Evolutionary conservation across 2,329 filamentous ascomycete species (phyloP), one percentile per base, ranked within the genome.

Genomic region (Endothia cerciana): DNA sequence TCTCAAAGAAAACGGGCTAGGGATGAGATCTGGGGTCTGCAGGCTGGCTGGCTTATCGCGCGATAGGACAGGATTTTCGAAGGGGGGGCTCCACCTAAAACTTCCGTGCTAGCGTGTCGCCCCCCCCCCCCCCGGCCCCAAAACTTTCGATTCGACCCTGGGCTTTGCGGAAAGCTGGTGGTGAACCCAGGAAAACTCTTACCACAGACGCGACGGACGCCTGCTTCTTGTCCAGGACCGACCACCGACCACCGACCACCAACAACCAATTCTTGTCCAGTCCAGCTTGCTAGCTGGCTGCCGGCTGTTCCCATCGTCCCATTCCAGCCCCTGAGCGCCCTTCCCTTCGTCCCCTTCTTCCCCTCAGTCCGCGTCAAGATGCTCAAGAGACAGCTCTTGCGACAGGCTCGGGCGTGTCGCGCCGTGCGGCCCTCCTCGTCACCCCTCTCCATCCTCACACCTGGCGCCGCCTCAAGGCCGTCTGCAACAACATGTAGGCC

Each of bases 381-480:
- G 67, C 62, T 69, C 59, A 67, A 67, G 67, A 65, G 67, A 60
- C 62, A 67, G 59, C 62, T 69, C 38, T 59, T 67, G 55, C 65
- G 62, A 22, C 67, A 69, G 47, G 67, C 62, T 62, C 60, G 65
- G 36, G 61, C 56, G n/a, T 67, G 64, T 56, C 62, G 67, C 55
- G 65, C 41, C 38, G 33, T 65, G 62, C 67, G 67, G 49, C 65
- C 63, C 51, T 33, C 65, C 64, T 57, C 62, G 45, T 62, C 67
- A 5, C 59, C 65, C 22, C 49, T 69, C 33, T 62, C 62, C 40
- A 38, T 57, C 45, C 43, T 68, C 22, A 38, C 49, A 43, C 49
- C 51, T 15, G 58, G 45, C 51, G 49, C 66, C 43, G 53, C 64
- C 19, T 40, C 51, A n/a, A 66, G 62, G 30, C 22, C 58, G 6